Percentiles rank a stretch among this genome's conserved stretches.
Evolutionary conservation across 2,329 filamentous ascomycete species (phyloP).

Genomic region (Calonectria henricotiae): DNA sequence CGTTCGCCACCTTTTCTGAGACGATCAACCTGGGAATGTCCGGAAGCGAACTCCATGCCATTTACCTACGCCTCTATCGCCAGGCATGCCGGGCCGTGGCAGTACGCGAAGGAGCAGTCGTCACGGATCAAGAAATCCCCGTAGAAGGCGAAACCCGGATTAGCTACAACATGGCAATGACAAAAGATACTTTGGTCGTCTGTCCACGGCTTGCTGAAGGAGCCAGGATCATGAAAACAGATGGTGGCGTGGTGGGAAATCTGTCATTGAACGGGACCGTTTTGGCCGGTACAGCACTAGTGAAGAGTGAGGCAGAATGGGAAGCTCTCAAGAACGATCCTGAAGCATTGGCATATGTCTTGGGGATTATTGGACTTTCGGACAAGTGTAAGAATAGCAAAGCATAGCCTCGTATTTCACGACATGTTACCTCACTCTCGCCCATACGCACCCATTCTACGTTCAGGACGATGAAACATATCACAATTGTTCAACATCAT

Average conservation of each 20-base stretch:
- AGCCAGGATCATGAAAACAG: conserved; percentile 50
- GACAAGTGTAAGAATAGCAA: conserved; percentile 19
- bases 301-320: conserved; percentile 74
- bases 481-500: not conserved
- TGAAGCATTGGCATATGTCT: conserved; percentile 42
- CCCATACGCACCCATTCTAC: not conserved
- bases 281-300: conserved; percentile 76
- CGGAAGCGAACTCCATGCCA: conserved; percentile 57
- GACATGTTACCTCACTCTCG: not conserved
- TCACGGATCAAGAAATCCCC: conserved; percentile 47
- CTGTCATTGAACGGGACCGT: conserved; percentile 75
- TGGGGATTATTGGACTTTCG: conserved; percentile 56
- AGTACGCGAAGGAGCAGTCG: conserved; percentile 29
- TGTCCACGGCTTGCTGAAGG: conserved; percentile 72
- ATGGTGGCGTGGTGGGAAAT: conserved; percentile 59
- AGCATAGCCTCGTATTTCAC: not conserved
- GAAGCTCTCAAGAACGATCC: conserved; percentile 65
- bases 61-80: conserved; percentile 68
- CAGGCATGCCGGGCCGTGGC: conserved; percentile 62
- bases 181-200: conserved; percentile 68
- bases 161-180: conserved; percentile 78
- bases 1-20: conserved; percentile 65
- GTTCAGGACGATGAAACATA: not conserved
- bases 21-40: conserved; percentile 57
- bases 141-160: conserved; percentile 65